Evolutionary conservation across 2,329 filamentous ascomycete species (phyloP), one percentile per base, ranked within the genome.

Genomic region (Immersiporthe knoxdaviesiana): DNA sequence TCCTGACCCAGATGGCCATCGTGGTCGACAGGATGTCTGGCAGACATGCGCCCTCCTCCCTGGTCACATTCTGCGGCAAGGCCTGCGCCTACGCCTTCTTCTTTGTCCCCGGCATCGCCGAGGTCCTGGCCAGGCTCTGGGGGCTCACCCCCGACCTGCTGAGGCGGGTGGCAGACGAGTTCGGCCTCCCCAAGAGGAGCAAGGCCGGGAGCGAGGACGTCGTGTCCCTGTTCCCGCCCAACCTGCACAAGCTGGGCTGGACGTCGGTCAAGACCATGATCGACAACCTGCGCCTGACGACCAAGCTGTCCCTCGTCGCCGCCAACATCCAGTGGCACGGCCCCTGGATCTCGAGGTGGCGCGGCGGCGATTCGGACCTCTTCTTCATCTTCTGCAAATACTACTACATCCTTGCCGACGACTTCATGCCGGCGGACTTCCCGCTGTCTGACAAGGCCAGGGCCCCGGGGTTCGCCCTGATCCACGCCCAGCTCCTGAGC

Each of bases 341-440:
- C 0, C 89, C 90, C 0, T 97, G 94, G 94, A 84, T 92, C 10
- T 88, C 91, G 52, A 88, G 93, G 71, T 97, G 94, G 94, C 91
- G 89, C 71, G 94, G 94, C 18, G 88, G 90, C 2, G 94, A 97
- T 74, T 97, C 92, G 4, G 94, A 97, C 76, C 83, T 97, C 44
- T 93, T 97, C 77, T 97, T 95, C 80, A 91, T 97, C 59, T 97
- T 97, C 76, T 88, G 90, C 81, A 97, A 97, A 79, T 91, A 96
- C 77, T 97, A 92, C 74, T 92, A 95, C 78, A 86, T 95, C 27
- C 83, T 97, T 3, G 85, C 90, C 4, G 88, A 92, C 54, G 92
- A 96, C 70, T 91, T 92, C 73, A 83, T 92, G 74, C 89, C 90
- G 0, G 74, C 80, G 0, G 82, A 81, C 4, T 76, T 89, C 39